Percentiles rank a stretch among this genome's conserved stretches.
phyloP scores from a whole-genome alignment of 192 early-diverging fungal genomes.

The Backusella morwellensis region DNA sequence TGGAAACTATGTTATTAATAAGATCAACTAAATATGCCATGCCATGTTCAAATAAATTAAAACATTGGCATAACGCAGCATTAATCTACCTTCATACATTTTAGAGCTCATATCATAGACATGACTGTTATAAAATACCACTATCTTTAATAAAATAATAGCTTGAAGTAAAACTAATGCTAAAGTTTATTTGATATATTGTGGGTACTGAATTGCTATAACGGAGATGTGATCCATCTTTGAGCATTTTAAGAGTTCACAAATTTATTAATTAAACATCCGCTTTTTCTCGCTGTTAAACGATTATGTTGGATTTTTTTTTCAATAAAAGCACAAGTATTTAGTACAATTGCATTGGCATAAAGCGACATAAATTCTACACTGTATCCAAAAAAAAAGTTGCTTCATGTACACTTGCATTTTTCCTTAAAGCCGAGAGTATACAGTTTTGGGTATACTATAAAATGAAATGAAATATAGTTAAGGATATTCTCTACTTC shows the following conservation, averaged over 20 bases:
- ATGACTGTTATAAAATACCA: neutral
- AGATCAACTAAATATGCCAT: neutral
- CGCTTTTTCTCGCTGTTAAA: neutral
- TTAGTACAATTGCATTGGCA: too few relatives aligned
- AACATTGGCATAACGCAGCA: neutral
- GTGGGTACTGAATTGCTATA: neutral
- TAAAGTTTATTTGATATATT: neutral
- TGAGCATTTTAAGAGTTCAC: neutral
- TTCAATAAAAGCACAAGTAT: too few relatives aligned
- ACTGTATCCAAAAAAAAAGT: too few relatives aligned
- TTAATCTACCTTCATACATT: neutral
- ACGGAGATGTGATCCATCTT: neutral
- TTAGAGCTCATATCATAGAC: neutral
- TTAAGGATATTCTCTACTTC: too few relatives aligned
- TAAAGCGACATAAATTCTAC: too few relatives aligned
- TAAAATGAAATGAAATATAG: too few relatives aligned
- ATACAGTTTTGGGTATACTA: too few relatives aligned
- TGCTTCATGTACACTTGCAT: too few relatives aligned
- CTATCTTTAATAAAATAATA: neutral
- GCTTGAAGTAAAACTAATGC: neutral
- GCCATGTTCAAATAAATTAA: neutral
- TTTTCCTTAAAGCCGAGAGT: too few relatives aligned
- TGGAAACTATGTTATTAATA: neutral
- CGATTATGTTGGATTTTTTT: neutral
- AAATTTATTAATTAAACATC: neutral